Percentiles rank a stretch among this genome's conserved stretches.
Conservation (phyloP, 768 basidiomycete species). For the Clitopilus hobsonii region DNA sequence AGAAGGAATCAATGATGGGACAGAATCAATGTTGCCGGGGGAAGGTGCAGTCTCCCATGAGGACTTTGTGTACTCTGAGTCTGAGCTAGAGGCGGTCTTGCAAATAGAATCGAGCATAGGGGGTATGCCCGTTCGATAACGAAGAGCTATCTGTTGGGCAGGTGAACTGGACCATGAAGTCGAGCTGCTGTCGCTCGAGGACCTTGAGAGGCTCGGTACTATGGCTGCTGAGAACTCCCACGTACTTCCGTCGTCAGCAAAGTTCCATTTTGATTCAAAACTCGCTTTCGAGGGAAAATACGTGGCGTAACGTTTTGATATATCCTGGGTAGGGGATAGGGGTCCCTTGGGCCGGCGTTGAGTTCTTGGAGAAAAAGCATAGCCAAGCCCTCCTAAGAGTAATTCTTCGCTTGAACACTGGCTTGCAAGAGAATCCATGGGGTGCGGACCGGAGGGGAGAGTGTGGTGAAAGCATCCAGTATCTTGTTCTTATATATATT, state of each 20-base stretch:
- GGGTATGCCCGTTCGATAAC: slow-evolving; percentile 32
- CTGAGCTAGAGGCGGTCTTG: neutral
- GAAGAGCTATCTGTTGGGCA: slow-evolving; percentile 32
- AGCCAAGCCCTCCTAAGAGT: neutral
- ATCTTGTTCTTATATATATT: neutral
- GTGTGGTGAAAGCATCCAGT: neutral
- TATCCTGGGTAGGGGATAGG: neutral
- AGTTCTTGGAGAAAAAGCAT: neutral
- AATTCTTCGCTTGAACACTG: neutral
- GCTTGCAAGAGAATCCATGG: neutral
- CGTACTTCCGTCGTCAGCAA: slow-evolving; percentile 25
- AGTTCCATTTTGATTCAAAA: slow-evolving; percentile 14
- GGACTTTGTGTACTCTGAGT: slow-evolving; percentile 5
- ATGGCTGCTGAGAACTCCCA: slow-evolving; percentile 31
- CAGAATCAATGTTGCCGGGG: slow-evolving; percentile 6
- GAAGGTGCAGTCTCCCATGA: slow-evolving; percentile 11
- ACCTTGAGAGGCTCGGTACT: slow-evolving; percentile 14
- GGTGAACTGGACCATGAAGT: slow-evolving; percentile 25
- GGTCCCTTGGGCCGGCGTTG: neutral
- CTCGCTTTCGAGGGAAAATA: slow-evolving; percentile 26
- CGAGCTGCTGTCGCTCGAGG: slow-evolving; percentile 19
- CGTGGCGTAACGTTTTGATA: slow-evolving; percentile 27
- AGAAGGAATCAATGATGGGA: slow-evolving; percentile 10
- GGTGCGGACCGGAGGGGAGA: neutral
- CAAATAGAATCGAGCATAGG: slow-evolving; percentile 14